Evolutionary conservation across 2,329 filamentous ascomycete species (phyloP), one percentile per base, ranked within the genome.

Genomic region (Aspergillus eucalypticola): DNA sequence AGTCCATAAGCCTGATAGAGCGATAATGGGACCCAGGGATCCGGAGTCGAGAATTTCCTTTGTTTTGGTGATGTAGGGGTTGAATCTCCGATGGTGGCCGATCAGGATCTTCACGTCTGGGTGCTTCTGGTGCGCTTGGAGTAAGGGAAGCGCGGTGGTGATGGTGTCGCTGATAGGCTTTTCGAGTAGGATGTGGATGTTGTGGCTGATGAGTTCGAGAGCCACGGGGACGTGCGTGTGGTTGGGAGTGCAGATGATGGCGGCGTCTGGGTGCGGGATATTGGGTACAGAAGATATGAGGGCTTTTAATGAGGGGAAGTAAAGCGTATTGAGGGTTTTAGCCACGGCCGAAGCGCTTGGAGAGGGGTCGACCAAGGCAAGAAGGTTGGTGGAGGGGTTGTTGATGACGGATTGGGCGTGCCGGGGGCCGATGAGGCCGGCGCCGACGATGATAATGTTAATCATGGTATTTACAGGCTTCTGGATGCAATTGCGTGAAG

Each of bases 71-170:
- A 85, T 78, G 67, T 84, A 85, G 0, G 81, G 81, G 65, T 87
- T 86, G 73, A 87, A 87, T 2, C 85, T 79, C 8, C 85, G 78
- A 66, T 87, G 85, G 62, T 87, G 84, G 6, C 84, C 85, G 1
- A 85, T 82, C 0, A 86, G 73, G 0, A 83, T 13, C 8, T 44
- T 44, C 8, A 44, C 4, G 8, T 21, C 41, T 8, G 41, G 41
- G 3, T 44, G 72, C n/a, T 79, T 78, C n/a, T 80, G 70, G 1
- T 70, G 66, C 0, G 72, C 63, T 6, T 62, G 59, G 0, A 75
- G 59, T 0, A 75, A 64, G 0, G 60, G 59, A 2, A 63, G 61
- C 1, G 69, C 72, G 6, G 60, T 68, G 3, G 66, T 65, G 7
- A 73, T 60, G 44, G 58, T 67, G 73, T 74, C 78, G 42, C 81